Percentiles rank a stretch among this genome's conserved stretches.
Evolutionary conservation across 495 filamentous ascomycete genomes (phyloP).

Genomic region (Rusavskia elegans): DNA sequence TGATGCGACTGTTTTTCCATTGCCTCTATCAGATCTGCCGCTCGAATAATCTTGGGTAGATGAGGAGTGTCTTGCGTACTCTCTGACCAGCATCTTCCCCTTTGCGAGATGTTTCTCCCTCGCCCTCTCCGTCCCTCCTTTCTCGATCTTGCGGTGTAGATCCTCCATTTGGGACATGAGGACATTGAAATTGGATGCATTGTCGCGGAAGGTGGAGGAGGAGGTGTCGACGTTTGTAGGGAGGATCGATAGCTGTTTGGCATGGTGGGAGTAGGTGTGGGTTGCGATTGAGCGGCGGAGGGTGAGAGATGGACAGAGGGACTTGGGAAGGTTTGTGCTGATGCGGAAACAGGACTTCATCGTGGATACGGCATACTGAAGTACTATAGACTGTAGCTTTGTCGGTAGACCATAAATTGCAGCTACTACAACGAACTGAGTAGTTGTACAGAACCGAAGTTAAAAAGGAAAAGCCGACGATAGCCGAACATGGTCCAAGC

Average conservation of each 20-base stretch:
- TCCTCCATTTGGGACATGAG: constrained; percentile 46
- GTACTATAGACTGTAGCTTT: neutral
- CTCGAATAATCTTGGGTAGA: neutral
- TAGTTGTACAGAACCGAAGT: neutral
- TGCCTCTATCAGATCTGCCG: neutral
- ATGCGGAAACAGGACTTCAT: neutral
- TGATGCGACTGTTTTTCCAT: constrained; percentile 42
- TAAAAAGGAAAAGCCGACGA: neutral
- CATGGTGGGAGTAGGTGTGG: constrained; percentile 53
- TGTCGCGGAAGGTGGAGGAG: constrained; percentile 67
- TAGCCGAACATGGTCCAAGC: neutral
- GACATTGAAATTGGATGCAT: constrained; percentile 61
- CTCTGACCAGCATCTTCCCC: constrained; percentile 88
- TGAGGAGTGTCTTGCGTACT: constrained; percentile 25
- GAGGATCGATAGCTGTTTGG: constrained; percentile 59
- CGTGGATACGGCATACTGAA: neutral
- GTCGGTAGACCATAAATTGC: neutral
- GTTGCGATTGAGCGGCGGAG: constrained; percentile 26
- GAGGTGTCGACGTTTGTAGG: constrained; percentile 60
- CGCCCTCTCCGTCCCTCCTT: constrained; percentile 70
- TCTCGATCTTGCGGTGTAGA: constrained; percentile 53
- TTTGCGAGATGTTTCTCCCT: constrained; percentile 74
- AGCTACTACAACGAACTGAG: neutral
- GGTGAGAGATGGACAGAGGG: neutral
- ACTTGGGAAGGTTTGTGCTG: neutral